Base-by-base conservation (phyloP, 768 basidiomycete species). In the Lyophyllum semitale region DNA sequence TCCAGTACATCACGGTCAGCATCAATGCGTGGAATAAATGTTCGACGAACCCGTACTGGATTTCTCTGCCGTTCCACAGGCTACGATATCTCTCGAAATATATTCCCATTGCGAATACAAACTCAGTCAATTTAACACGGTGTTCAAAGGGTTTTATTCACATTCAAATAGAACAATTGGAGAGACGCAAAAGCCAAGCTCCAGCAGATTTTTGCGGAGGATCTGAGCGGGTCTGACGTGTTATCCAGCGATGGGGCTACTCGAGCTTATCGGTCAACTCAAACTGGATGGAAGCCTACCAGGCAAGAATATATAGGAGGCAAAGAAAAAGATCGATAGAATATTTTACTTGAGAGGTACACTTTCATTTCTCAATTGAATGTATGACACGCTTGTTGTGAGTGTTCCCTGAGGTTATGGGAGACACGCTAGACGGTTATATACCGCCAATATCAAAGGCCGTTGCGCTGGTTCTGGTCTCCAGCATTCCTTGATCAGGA, bases 341-440 rank as follows among this genome's bases (percentile, higher is more conserved):
- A 53, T n/a, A n/a, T n/a, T n/a, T n/a, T n/a, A n/a, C n/a, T n/a
- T n/a, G n/a, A n/a, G n/a, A n/a, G n/a, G n/a, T n/a, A n/a, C n/a
- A n/a, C n/a, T n/a, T n/a, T n/a, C n/a, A n/a, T n/a, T n/a, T n/a
- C n/a, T n/a, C n/a, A n/a, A n/a, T n/a, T n/a, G n/a, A n/a, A n/a
- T n/a, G n/a, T n/a, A n/a, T n/a, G n/a, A n/a, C n/a, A n/a, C n/a
- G n/a, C n/a, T n/a, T n/a, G 33, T 9, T 3, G 33, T 35, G 6
- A 15, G 3, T 15, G 17, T 4, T 12, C 12, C 11, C 11, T 35
- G 33, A 35, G 17, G n/a, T 38, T 54, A 59, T 8, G 50, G 46
- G 29, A 55, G 52, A 27, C 41, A 53, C 13, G 59, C 59, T 27
- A 59, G 32, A 2, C 37, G 37, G n/a, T 38, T 56, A 15, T 59